These are phyloP conservation scores for Apodospora peruviana DNA, from an alignment of 495 filamentous ascomycete species.

Conservation along the genomic window DNA sequence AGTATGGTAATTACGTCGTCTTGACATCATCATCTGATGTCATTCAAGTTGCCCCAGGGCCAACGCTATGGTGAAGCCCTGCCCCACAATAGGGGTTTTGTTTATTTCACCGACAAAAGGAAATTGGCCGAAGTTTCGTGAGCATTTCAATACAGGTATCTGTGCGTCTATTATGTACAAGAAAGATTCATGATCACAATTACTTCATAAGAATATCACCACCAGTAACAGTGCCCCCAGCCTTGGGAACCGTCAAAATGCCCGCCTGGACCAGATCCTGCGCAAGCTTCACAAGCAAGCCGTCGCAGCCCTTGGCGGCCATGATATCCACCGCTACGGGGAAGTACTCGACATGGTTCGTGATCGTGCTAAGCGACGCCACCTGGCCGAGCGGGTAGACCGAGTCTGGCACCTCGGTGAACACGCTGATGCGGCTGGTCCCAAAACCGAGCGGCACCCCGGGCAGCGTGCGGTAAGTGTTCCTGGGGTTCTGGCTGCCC, in stretches of 20 bases:
- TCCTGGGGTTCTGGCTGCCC: conserved; percentile 21
- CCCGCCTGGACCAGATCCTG: conserved; percentile 44
- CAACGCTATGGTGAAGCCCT: too few species aligned
- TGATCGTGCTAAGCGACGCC: conserved; percentile 47
- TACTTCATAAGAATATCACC: conserved; percentile 50
- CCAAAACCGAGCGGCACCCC: conserved; percentile 40
- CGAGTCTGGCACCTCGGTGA: conserved; percentile 49
- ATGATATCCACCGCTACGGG: conserved; percentile 56
- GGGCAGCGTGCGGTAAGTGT: conserved; percentile 27
- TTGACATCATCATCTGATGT: too few species aligned
- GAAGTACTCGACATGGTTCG: conserved; percentile 47
- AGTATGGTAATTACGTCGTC: too few species aligned
- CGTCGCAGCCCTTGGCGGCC: conserved; percentile 58
- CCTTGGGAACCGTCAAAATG: conserved; percentile 40
- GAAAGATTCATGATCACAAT: neutral
- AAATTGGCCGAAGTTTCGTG: too few species aligned
- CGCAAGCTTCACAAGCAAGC: conserved; percentile 51
- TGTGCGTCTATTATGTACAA: neutral
- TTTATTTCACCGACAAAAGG: too few species aligned
- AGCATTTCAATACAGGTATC: too few species aligned
- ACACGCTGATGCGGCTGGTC: conserved; percentile 36
- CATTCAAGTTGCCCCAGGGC: too few species aligned
- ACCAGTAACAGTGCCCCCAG: conserved; percentile 42
- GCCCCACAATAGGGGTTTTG: too few species aligned
- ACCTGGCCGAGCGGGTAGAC: conserved; percentile 55